Percentiles rank a stretch among this genome's conserved stretches.
Evolutionary conservation across 257 asterid species (phyloP).

Genomic region (Oldenlandia corymbosa): DNA sequence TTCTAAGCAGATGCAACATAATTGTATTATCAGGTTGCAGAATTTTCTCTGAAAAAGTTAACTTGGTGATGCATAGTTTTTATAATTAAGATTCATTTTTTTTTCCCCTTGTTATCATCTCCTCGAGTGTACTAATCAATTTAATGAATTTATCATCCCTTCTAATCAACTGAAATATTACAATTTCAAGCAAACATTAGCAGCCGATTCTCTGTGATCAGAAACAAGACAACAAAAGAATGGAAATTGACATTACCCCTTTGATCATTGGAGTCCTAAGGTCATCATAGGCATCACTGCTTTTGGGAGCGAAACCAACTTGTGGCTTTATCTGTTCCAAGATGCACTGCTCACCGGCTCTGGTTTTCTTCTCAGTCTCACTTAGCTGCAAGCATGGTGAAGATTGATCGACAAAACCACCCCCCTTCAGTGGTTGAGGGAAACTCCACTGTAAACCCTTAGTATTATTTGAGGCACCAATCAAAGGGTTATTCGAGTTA

Average conservation of each 20-base stretch:
- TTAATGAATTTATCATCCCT: not conserved
- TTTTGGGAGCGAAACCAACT: constrained; percentile 40
- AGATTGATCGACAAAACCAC: constrained; percentile 45
- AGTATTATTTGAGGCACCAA: constrained; percentile 26
- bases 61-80: too few relatives aligned
- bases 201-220: not conserved
- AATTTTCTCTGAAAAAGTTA: too few relatives aligned
- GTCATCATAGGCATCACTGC: constrained; percentile 65
- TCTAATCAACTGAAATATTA: too few relatives aligned
- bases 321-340: constrained; percentile 50
- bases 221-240: constrained; percentile 7
- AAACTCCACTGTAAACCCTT: constrained; percentile 41
- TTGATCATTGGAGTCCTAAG: constrained; percentile 59
- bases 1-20: not conserved
- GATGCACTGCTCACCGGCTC: constrained; percentile 43
- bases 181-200: not conserved
- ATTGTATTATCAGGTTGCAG: not conserved
- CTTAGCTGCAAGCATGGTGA: constrained; percentile 36
- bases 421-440: constrained; percentile 33
- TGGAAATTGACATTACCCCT: constrained; percentile 41
- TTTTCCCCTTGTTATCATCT: too few relatives aligned
- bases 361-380: constrained; percentile 33
- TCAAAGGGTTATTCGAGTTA: constrained; percentile 35
- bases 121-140: too few relatives aligned
- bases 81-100: too few relatives aligned